Conservation (phyloP, 2,329 filamentous ascomycete species). For the Byssothecium circinans region DNA sequence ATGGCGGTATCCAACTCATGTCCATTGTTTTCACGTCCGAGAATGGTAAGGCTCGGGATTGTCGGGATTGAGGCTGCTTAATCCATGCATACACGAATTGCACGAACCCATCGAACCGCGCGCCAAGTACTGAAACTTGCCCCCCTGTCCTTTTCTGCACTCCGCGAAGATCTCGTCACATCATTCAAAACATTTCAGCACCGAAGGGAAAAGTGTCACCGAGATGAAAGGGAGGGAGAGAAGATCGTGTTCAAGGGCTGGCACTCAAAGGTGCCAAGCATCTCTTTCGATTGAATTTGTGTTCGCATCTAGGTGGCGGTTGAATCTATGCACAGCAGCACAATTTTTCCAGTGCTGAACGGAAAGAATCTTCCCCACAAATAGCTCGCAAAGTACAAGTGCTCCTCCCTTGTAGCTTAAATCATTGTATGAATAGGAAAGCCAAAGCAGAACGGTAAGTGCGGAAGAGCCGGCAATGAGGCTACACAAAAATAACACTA, state of each 20-base stretch:
- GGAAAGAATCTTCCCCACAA: not conserved
- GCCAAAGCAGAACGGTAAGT: not conserved
- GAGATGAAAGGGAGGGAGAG: not conserved
- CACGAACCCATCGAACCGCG: no score
- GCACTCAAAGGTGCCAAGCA: not conserved
- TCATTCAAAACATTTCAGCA: not conserved
- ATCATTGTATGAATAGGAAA: not conserved
- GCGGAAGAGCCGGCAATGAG: not conserved
- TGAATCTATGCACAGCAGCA: not conserved
- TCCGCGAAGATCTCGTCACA: constrained; percentile 2
- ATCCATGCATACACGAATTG: not conserved
- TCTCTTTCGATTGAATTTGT: not conserved
- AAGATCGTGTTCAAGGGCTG: not conserved
- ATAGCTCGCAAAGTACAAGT: not conserved
- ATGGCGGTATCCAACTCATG: no score
- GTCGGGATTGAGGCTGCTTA: not conserved
- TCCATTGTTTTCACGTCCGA: no score
- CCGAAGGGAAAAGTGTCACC: not conserved
- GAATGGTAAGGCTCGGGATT: not conserved
- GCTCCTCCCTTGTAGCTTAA: not conserved
- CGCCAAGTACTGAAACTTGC: constrained; percentile 6
- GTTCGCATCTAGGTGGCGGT: constrained; percentile 1
- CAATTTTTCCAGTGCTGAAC: not conserved
- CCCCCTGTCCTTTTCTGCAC: not conserved
- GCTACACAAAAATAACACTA: not conserved